Base-by-base conservation (phyloP, 2,329 filamentous ascomycete genomes). In the Neurospora sp. region DNA sequence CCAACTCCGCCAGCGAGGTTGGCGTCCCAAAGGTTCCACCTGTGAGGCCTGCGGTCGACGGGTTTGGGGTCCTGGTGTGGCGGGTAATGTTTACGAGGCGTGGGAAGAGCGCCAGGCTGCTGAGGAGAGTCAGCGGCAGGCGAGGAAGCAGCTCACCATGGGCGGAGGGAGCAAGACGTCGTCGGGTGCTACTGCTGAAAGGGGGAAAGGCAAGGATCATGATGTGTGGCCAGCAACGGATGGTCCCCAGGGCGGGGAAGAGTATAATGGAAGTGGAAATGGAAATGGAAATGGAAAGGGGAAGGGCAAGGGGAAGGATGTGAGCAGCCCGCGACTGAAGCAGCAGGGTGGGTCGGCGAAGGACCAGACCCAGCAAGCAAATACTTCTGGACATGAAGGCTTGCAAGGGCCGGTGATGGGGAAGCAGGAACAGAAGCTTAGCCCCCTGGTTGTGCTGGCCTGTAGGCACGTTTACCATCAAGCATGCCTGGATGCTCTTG, bases 11-110 rank as follows among this genome's bases (percentile, higher is more conserved):
- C 91, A 94, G 78, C 88, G 90, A 36, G 96, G 96, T 1, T 99
- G 96, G 96, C 86, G 95, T 67, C 93, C 96, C 0, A 85, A 91
- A 39, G 91, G 93, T 0, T 94, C 95, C 69, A 90, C 90, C 0
- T 99, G 96, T 78, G 95, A 97, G 79, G 90, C 89, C 0, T 99
- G 96, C 75, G 90, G 90, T 67, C 87, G 87, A 67, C 85, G 94
- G 7, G 87, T 93, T 1, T 99, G 96, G 95, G 96, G 96, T 0
- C 93, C 94, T 0, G 94, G 93, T 0, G 90, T 93, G 0, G 91
- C 92, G 0, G 86, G 88, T 0, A 86, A 89, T 43, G 86, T 97
- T 1, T 97, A 93, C 83, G 89, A 92, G 68, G 90, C 90, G 0
- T 98, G 93, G 93, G 89, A 96, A 78, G 85, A 86, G 69, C 87